Evolutionary conservation across 345 rosid species (phyloP), one percentile per base, ranked within the genome.

Genomic region (Euphorbia lathyris): DNA sequence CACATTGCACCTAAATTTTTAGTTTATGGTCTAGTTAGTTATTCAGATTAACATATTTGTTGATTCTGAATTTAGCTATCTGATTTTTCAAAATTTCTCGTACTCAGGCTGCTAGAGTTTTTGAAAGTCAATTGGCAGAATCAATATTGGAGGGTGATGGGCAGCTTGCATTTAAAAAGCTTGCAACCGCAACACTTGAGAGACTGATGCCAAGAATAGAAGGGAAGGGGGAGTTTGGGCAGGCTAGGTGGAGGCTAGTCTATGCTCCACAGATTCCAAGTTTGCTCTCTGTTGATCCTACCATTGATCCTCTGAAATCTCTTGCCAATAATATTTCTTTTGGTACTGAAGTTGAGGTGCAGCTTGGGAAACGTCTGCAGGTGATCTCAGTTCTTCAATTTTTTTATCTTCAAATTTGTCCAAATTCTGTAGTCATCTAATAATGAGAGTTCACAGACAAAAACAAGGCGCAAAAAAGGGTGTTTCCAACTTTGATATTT

Each of bases 191-290:
- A 66, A 95, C 99, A 56, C 90, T 95, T 22, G 97, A 88, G 76
- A 82, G 88, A 12, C 82, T 95, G 69, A 95, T 92, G 97, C 99
- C 97, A 43, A 87, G 90, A 76, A 91, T 95, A 74, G 97, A 95
- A 86, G 97, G 97, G n/a, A 91, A 91, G 82, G 95, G 97, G 58
- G 95, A 88, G 80, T 81, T 91, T 78, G 97, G 97, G 57, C 97
- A 90, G 51, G 99, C 97, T 58, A 85, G 99, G 76, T 95, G 99
- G 99, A 95, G 97, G 80, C 82, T 95, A 59, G 97, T 91, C 55
- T 95, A 95, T 77, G 96, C 99, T n/a, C 98, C 98, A 4, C 97
- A 91, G 80, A 94, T 95, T 81, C 96, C 99, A 51, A 91, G 93
- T 77, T 83, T 95, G 77, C 99, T 95, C 70, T 95, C 99, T 38